Evolutionary conservation across 2,329 filamentous ascomycete species (phyloP), one percentile per base, ranked within the genome.

Genomic region (Alternaria burnsii): DNA sequence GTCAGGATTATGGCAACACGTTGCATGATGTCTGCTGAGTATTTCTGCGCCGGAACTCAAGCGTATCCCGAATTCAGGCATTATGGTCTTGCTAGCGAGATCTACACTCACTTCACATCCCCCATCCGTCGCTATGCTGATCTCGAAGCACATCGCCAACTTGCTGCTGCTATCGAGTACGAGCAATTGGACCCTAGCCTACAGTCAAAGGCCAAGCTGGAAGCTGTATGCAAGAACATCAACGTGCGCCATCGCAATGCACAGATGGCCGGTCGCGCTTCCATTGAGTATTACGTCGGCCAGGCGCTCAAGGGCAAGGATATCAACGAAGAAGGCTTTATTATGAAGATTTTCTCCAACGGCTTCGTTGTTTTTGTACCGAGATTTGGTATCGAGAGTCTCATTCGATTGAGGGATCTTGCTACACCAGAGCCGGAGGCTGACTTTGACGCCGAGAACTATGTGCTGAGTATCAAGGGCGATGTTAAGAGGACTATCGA

Each of bases 21-120:
- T 22, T 99, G 95, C 86, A 99, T 99, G 95, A 97, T 97, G 85
- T 95, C 93, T 55, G 95, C 95, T 63, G 95, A 99, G 81, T 99
- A 99, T 82, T 99, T 99, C 81, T 95, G 92, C 81, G 92, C 94
- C 0, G 95, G 95, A 61, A 94, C 93, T 7, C 93, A 97, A 77
- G 88, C 94, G 0, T 94, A 95, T 77, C 91, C 93, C 0, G 95
- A 98, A 77, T 99, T 97, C 85, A 88, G 93, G 53, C 96, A 99
- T 82, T 99, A 99, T 79, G 95, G 95, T 69, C 89, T 99, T 36
- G 96, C 96, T 0, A 93, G 91, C 4, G 92, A 96, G 73, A 99
- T 99, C 77, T 99, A 99, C 83, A 99, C 95, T 2, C 95, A 99
- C 79, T 99, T 99, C 81, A 99, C 95, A 0, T 96, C 92, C 4